phyloP scores from a whole-genome alignment of 1,139 yeast genomes.

The Debaryomyces sp. region DNA sequence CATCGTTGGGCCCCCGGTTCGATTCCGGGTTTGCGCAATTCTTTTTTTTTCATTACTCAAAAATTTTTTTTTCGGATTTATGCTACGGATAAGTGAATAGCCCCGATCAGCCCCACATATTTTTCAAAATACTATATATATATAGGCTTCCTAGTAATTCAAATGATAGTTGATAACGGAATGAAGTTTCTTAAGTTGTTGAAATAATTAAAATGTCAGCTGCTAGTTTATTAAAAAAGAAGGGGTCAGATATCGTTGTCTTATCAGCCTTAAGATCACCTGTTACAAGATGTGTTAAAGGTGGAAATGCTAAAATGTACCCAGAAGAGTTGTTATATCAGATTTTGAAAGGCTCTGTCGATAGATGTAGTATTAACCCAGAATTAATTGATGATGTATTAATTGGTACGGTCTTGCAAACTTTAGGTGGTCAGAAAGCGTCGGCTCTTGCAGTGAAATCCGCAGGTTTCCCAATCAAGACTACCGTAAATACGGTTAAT shows the following conservation, averaged over 20 bases:
- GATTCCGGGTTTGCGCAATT: constrained; percentile 16
- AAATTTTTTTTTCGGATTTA: background rate
- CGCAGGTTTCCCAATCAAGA: constrained; percentile 38
- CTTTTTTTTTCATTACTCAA: background rate
- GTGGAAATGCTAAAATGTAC: constrained; percentile 36
- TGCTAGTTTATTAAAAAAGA: constrained; percentile 18
- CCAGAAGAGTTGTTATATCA: constrained; percentile 39
- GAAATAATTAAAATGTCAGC: background rate
- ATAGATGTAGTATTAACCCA: constrained; percentile 28
- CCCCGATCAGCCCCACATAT: background rate
- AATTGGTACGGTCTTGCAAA: constrained; percentile 80
- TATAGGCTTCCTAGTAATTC: background rate
- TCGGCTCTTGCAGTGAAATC: constrained; percentile 66
- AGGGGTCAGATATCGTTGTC: constrained; percentile 37
- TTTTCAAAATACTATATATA: background rate
- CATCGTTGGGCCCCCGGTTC: constrained; percentile 17
- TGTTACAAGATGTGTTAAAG: constrained; percentile 36
- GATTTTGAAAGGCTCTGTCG: constrained; percentile 31
- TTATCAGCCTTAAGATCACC: constrained; percentile 41
- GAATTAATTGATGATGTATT: constrained; percentile 67
- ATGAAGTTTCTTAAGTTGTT: background rate
- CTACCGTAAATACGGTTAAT: constrained; percentile 42
- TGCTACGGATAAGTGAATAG: constrained; percentile 1
- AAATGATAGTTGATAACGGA: background rate
- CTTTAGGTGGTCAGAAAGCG: constrained; percentile 85